Evolutionary conservation across 2,329 filamentous ascomycete species (phyloP), one percentile per base, ranked within the genome.

Genomic region (Clarireedia sp.): DNA sequence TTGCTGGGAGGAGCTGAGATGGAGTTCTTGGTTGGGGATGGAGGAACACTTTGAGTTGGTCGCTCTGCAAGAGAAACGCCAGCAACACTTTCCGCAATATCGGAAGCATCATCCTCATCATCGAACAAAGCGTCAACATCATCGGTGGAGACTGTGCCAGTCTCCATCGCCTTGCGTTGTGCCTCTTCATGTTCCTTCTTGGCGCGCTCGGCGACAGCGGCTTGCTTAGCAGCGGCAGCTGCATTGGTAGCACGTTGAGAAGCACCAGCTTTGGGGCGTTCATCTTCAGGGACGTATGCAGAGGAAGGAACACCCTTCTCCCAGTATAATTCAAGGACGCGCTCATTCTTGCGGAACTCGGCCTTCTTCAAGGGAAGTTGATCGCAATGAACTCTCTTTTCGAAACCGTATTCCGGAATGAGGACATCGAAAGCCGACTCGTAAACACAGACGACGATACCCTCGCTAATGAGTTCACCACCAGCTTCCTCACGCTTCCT

Each of bases 361-460:
- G 94, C 94, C 79, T 99, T 99, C 81, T 97, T 92, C 64, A 99
- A 77, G 29, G 94, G 94, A 69, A 99, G 79, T 76, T 99, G 94
- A 69, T 99, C 94, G 70, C 94, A 99, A 74, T 99, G 94, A 51
- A 99, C 94, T 62, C 94, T 89, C 83, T 99, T 99, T 78, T 99
- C 94, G 64, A 99, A 97, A 62, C 94, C 94, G 78, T 90, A 99
- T 69, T 99, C 91, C 5, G 94, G 94, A 70, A 99, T 97, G 61
- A 99, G 80, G 44, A 99, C 90, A 71, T 99, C 94, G 70, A 99
- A 99, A 19, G 94, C 94, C 26, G 94, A 97, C 73, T 99, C 94
- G 72, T 99, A 99, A 33, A 99, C 94, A 69, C 90, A 96, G 55
- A 99, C 80, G 48, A 99, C 90, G 65, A 99, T 92, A 63, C 94